Base-by-base conservation (phyloP, 2,329 filamentous ascomycete species). In the Hymenoscyphus albidus region DNA sequence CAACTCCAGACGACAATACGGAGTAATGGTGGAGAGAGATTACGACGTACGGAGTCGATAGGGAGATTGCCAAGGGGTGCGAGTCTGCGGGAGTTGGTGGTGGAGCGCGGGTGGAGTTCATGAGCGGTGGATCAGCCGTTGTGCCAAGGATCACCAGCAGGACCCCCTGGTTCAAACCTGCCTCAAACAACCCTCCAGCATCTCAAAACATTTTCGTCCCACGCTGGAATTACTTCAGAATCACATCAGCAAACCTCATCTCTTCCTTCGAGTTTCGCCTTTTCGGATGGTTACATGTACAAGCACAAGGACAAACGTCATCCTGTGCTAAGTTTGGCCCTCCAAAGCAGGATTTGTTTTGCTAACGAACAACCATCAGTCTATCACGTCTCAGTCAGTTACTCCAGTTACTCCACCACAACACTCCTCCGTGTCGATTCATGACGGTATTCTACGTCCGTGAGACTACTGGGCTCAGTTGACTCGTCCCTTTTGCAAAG, bases 111-210 rank as follows among this genome's bases (percentile, higher is more conserved):
- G 13, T 39, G 14, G 42, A 27, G 35, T 35, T 22, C 42, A 61
- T 22, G 31, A n/a, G 35, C 22, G 22, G 35, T 16, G 31, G 31
- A 31, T 14, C 27, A 27, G n/a, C 59, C 59, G 40, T 9, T 61
- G 59, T 51, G 14, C 39, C 18, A 39, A 51, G 39, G 42, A n/a
- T 10, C 7, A 40, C 40, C 57, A 32, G 32, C 16, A 38, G 13
- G 13, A n/a, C 1, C 42, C 32, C 38, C 27, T 32, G 44, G 44
- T n/a, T 39, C 62, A 58, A 63, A 40, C 56, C 31, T 62, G 39
- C 67, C 66, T 68, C 69, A 69, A 66, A 59, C 56, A 22, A 59
- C 18, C 10, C 48, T 22, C 44, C 48, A 54, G 10, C 48, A 54
- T 54, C 48, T 22, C 48, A 54, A 54, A 54, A 54, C 48, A 54